A percentile compares a stretch with the other conserved stretches of the same genome.
These are phyloP conservation scores for Juglanconis juglandina DNA, from an alignment of 2,329 filamentous ascomycete species.

Conservation along the genomic window DNA sequence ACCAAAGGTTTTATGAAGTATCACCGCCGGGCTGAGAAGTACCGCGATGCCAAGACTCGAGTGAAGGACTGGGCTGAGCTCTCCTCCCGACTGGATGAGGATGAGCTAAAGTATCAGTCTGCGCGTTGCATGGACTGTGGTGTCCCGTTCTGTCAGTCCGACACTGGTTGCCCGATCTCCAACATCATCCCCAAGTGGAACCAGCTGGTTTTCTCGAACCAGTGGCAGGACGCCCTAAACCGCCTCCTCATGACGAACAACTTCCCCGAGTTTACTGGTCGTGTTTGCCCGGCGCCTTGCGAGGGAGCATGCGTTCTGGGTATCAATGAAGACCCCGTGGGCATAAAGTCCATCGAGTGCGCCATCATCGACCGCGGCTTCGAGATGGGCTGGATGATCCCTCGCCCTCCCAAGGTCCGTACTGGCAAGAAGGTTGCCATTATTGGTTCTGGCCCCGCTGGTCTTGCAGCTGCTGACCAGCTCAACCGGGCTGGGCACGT, in stretches of 20 bases:
- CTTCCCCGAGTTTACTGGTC: slow-evolving; percentile 96
- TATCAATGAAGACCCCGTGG: slow-evolving; percentile 94
- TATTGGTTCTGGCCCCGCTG: slow-evolving; percentile 88
- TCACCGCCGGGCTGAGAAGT: slow-evolving; percentile 87
- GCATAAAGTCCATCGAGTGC: slow-evolving; percentile 97
- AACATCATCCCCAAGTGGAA: slow-evolving; percentile 99
- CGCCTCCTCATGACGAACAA: slow-evolving; percentile 95
- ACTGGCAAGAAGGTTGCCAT: slow-evolving; percentile 86
- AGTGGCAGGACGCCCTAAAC: slow-evolving; percentile 91
- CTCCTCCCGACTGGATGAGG: slow-evolving; percentile 80
- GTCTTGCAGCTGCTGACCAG: slow-evolving; percentile 87
- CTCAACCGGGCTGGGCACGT: slow-evolving; percentile 87
- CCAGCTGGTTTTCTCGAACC: slow-evolving; percentile 69
- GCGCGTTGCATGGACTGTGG: slow-evolving; percentile 98
- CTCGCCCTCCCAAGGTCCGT: slow-evolving; percentile 70
- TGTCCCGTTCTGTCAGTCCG: slow-evolving; percentile 96
- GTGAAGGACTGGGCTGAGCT: slow-evolving; percentile 94
- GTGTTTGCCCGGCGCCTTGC: slow-evolving; percentile 93
- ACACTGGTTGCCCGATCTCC: slow-evolving; percentile 90
- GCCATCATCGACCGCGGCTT: slow-evolving; percentile 97
- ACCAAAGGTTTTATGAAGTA: slow-evolving; percentile 98
- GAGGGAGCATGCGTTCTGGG: slow-evolving; percentile 94
- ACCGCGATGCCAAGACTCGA: slow-evolving; percentile 77
- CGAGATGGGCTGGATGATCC: slow-evolving; percentile 97
- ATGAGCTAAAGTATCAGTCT: slow-evolving; percentile 94